phyloP scores from a whole-genome alignment of 2,329 filamentous ascomycete genomes.

The Fusarium albosuccineum region DNA sequence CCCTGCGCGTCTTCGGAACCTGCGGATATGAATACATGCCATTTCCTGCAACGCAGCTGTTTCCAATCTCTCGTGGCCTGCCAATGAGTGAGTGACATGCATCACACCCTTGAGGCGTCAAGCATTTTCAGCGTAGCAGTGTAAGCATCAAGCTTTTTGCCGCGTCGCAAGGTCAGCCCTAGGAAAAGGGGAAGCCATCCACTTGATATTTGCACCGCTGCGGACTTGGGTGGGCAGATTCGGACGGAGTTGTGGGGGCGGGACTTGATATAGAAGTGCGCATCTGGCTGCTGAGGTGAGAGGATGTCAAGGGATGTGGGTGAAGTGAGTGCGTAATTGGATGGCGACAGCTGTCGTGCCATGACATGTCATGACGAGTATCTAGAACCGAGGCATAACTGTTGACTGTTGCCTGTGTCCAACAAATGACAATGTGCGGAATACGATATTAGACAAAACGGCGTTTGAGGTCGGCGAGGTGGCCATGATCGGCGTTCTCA shows the following conservation, averaged over 20 bases:
- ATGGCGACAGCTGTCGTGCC: conserved; percentile 9
- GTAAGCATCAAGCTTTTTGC: conserved; percentile 30
- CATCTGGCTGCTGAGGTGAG: background rate
- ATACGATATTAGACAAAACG: too few species aligned
- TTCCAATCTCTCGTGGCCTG: background rate
- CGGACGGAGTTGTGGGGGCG: background rate
- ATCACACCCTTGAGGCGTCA: background rate
- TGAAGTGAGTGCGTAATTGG: background rate
- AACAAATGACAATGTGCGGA: too few species aligned
- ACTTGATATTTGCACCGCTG: background rate
- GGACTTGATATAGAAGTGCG: too few species aligned
- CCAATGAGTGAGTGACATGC: background rate
- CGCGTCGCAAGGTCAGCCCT: conserved; percentile 22
- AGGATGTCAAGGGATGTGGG: too few species aligned
- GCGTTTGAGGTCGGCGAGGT: too few species aligned
- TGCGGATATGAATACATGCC: conserved; percentile 19
- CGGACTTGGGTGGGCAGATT: background rate
- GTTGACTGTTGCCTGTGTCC: too few species aligned
- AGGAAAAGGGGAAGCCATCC: conserved; percentile 22
- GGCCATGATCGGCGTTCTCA: too few species aligned
- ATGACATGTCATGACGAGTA: conserved; percentile 10
- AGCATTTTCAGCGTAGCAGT: background rate
- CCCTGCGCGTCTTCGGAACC: conserved; percentile 22
- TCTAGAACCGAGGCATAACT: too few species aligned
- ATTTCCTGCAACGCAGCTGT: background rate